Evolutionary conservation across 2,329 filamentous ascomycete genomes (phyloP), one percentile per base, ranked within the genome.

Genomic region (Kalmusia sp.): DNA sequence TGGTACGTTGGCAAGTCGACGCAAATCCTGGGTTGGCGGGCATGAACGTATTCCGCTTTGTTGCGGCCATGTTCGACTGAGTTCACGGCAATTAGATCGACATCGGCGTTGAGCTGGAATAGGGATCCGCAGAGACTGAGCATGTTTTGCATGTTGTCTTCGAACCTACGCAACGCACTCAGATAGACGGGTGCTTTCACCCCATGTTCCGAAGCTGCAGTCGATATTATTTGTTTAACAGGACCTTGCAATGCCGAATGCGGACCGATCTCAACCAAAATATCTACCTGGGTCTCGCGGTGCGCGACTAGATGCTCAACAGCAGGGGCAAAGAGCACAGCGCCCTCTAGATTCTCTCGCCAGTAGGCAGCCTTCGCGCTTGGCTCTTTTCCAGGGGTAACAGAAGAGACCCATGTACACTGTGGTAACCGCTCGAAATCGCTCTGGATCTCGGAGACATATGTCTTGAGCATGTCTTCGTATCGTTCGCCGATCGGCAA

Each of bases 401-500:
- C 4, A 9, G 51, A 22, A 28, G 27, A 28, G 12, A 28, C 27
- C 27, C 27, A 28, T 28, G 27, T 9, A n/a, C 12, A n/a, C 6
- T 9, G 7, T 35, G 33, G 14, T 6, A 7, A n/a, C 33, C 14
- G 33, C 15, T 35, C 33, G 14, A n/a, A 35, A n/a, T 28, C 27
- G 33, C 15, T n/a, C 6, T 35, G 12, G 33, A 35, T 35, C 17
- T 19, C 14, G 17, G 33, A 35, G 6, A 19, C 8, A 28, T 28
- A 12, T 28, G 7, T 15, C 28, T 9, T n/a, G 14, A 47, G 25
- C 21, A 33, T 66, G 2, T 63, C 54, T 11, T 31, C 11, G 37
- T 48, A 52, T 19, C 34, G 21, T 4, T 27, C 7, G 7, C 27
- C 61, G 34, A 69, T 70, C 1, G 63, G 51, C 6, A 65, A 14